phyloP scores from a whole-genome alignment of 176 grass and related monocot species.

The Saccharum spontaneum region DNA sequence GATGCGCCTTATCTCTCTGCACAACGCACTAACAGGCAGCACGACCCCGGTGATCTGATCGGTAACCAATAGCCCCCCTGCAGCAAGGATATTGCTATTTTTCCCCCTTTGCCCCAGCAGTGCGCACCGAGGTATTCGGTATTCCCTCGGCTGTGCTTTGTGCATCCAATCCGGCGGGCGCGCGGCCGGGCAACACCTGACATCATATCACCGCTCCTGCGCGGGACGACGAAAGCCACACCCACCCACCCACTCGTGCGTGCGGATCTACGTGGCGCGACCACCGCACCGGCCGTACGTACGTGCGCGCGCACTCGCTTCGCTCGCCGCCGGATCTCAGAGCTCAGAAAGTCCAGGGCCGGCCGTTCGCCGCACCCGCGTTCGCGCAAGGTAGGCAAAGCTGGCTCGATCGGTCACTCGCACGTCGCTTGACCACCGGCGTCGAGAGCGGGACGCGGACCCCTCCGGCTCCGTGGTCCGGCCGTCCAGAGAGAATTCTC shows the following conservation, averaged over 20 bases:
- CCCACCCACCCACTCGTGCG: neutral
- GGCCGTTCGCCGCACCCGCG: no score
- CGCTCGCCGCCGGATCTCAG: neutral
- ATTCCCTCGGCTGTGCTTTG: neutral
- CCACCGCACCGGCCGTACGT: neutral
- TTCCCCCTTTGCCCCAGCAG: neutral
- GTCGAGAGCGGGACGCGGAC: neutral
- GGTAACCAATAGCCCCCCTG: neutral
- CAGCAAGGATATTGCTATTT: constrained; percentile 8
- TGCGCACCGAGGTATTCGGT: neutral
- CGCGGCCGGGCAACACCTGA: neutral
- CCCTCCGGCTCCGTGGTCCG: neutral
- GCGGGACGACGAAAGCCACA: neutral
- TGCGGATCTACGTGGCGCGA: neutral
- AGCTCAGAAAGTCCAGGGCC: neutral
- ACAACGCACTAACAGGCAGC: neutral
- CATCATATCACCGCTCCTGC: neutral
- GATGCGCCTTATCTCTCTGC: constrained; percentile 33
- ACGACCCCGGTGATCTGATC: neutral
- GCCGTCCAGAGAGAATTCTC: neutral
- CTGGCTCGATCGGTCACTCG: neutral
- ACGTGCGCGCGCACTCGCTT: neutral
- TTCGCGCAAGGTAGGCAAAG: no score
- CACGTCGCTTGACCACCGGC: neutral
- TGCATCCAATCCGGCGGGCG: neutral